Base-by-base conservation (phyloP, 73 alveolate genomes). In the Uronychia setigera region DNA sequence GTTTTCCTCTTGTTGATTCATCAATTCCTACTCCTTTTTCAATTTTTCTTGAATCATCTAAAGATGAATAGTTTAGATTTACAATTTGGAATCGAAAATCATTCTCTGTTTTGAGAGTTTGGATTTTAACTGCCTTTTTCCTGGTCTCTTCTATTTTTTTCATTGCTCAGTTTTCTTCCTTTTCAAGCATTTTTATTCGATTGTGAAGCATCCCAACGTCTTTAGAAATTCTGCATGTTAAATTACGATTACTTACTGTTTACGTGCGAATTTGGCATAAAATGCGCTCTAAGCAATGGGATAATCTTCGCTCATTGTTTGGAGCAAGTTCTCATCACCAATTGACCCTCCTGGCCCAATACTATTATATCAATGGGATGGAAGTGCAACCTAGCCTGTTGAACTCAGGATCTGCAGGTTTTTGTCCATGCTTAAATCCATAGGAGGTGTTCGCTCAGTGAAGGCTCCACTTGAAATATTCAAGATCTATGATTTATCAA, bases 71-170 rank as follows among this genome's bases (percentile, higher is more conserved):
- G 67, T 19, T 19, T 19, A 5, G 5, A 5, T 19, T 46, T 46
- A 46, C 67, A 5, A 46, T 5, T 46, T 46, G 67, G 67, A 46
- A 46, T 46, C 19, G 67, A 46, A 11, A 46, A 19, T 81, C 88
- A 28, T 81, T 58, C 26, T 79, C 88, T 1, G 75, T 1, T 60
- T 81, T 81, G 26, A 60, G 35, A 11, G 60, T 80, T 1, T 59
- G 60, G 74, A 81, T 29, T 32, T 81, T 59, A 57, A 59, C 34
- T 0, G 88, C 88, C 34, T 60, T 81, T 35, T 81, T 81, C 32
- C 88, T 33, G 35, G 88, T 81, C 75, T 81, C 88, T 31, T 81
- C 88, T n/a, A 81, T 81, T 32, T 81, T 81, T 29, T 81, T 81
- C 75, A 81, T 26, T n/a, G 88, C 88, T 81, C 34, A 59, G 29